Conservation (phyloP, 208 protist species). For the Trypanosoma vivax region DNA sequence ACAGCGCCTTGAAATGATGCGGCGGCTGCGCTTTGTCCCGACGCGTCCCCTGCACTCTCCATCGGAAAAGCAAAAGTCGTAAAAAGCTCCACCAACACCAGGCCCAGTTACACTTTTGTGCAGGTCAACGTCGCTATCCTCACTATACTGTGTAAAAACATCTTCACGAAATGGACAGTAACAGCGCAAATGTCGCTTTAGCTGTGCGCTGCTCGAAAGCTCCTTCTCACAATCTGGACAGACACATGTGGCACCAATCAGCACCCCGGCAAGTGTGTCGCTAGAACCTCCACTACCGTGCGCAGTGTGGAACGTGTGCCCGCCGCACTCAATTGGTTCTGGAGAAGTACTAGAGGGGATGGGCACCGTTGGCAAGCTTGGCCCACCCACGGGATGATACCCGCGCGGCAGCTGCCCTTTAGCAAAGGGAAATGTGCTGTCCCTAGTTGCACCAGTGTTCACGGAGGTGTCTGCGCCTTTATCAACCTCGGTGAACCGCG, state of each 20-base stretch:
- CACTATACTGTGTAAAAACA: conserved; percentile 25
- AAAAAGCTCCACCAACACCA: conserved; percentile 5
- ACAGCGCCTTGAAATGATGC: conserved; percentile 20
- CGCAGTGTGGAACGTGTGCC: no score
- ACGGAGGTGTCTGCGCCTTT: no score
- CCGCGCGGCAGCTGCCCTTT: no score
- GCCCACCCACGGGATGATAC: no score
- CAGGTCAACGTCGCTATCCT: neutral
- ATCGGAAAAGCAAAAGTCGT: conserved; percentile 2
- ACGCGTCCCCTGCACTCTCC: neutral
- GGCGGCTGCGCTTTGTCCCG: conserved; percentile 11
- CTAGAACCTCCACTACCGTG: no score
- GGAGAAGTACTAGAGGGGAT: no score
- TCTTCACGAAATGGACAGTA: conserved; percentile 80
- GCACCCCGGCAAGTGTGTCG: neutral
- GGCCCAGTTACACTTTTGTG: neutral
- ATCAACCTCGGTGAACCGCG: no score
- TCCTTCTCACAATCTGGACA: conserved; percentile 75
- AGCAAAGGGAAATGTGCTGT: no score
- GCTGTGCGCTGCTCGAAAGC: conserved; percentile 41
- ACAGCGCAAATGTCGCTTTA: conserved; percentile 58
- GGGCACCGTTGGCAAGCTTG: no score
- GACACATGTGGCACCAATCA: conserved; percentile 6
- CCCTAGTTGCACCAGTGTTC: no score
- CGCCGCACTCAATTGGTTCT: no score